Conservation (phyloP, 805 yeast species). For the Yueomyces sinensis region DNA sequence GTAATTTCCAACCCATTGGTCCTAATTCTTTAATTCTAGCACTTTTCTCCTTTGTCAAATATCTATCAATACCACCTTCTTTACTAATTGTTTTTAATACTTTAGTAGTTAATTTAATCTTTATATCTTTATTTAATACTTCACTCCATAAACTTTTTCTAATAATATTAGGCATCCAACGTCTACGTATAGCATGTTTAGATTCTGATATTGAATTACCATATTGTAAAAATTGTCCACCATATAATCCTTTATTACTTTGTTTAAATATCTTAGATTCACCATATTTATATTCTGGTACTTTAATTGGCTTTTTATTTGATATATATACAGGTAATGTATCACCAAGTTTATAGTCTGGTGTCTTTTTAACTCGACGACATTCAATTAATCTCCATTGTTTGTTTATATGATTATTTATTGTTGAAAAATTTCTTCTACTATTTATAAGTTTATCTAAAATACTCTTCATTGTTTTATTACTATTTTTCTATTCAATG, state of each 20-base stretch:
- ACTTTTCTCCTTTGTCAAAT: slow-evolving; percentile 72
- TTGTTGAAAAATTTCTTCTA: slow-evolving; percentile 13
- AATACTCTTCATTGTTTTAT: no score
- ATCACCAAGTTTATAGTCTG: slow-evolving; percentile 41
- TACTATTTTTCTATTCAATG: no score
- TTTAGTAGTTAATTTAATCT: slow-evolving; percentile 56
- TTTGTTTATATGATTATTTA: slow-evolving; percentile 9
- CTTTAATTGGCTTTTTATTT: slow-evolving; percentile 24
- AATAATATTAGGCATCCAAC: slow-evolving; percentile 78
- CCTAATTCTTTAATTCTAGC: slow-evolving; percentile 91
- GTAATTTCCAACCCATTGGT: slow-evolving; percentile 80
- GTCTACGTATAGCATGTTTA: slow-evolving; percentile 55
- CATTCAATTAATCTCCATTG: slow-evolving; percentile 34
- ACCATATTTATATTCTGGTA: slow-evolving; percentile 68
- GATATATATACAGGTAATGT: slow-evolving; percentile 36
- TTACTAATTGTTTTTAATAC: slow-evolving; percentile 78
- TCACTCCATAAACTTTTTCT: slow-evolving; percentile 76
- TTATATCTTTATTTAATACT: slow-evolving; percentile 42
- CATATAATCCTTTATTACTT: slow-evolving; percentile 79
- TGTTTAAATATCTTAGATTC: slow-evolving; percentile 68
- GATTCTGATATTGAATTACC: slow-evolving; percentile 72
- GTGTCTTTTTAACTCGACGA: slow-evolving; percentile 32
- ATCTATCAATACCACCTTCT: slow-evolving; percentile 92
- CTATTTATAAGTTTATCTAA: no score
- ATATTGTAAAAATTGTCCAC: slow-evolving; percentile 68